These are phyloP conservation scores for Xylaria sp. DNA, from an alignment of 2,329 filamentous ascomycete species.

Conservation along the genomic window DNA sequence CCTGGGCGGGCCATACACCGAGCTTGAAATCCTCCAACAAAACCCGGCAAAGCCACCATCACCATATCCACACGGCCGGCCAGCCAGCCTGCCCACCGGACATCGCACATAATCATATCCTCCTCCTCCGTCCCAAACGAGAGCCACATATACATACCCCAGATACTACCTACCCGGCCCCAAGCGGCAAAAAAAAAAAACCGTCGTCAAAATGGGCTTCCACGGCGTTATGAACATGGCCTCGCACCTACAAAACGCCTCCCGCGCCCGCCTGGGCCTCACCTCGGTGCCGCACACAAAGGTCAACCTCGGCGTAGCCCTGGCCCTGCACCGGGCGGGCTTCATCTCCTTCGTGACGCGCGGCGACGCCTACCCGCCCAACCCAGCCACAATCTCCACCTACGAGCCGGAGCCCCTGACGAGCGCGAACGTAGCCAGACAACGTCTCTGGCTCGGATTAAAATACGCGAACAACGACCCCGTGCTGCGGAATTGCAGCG, in stretches of 20 bases:
- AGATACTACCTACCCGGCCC: not conserved
- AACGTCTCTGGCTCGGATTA: constrained; percentile 86
- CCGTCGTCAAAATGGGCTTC: constrained; percentile 69
- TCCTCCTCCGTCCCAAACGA: not conserved
- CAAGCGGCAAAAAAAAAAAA: not conserved
- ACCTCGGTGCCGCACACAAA: constrained; percentile 86
- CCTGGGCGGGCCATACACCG: not conserved
- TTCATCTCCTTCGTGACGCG: constrained; percentile 85
- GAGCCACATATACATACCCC: not conserved
- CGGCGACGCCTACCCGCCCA: constrained; percentile 67
- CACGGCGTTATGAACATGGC: constrained; percentile 81
- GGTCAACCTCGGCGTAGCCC: constrained; percentile 78
- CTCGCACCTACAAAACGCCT: constrained; percentile 91
- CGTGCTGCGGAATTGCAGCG: constrained; percentile 73
- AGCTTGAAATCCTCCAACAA: not conserved
- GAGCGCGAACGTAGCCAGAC: constrained; percentile 74
- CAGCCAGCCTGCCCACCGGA: not conserved
- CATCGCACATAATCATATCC: not conserved
- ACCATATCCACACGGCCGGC: constrained; percentile 16
- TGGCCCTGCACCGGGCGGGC: constrained; percentile 84
- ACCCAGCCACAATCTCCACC: constrained; percentile 58
- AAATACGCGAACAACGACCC: constrained; percentile 90
- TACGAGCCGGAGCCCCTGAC: constrained; percentile 69
- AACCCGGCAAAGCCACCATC: not conserved
- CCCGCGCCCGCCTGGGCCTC: constrained; percentile 82